These are phyloP conservation scores for Astrothelium macrocarpum DNA, from an alignment of 495 filamentous ascomycete species.

Conservation along the genomic window DNA sequence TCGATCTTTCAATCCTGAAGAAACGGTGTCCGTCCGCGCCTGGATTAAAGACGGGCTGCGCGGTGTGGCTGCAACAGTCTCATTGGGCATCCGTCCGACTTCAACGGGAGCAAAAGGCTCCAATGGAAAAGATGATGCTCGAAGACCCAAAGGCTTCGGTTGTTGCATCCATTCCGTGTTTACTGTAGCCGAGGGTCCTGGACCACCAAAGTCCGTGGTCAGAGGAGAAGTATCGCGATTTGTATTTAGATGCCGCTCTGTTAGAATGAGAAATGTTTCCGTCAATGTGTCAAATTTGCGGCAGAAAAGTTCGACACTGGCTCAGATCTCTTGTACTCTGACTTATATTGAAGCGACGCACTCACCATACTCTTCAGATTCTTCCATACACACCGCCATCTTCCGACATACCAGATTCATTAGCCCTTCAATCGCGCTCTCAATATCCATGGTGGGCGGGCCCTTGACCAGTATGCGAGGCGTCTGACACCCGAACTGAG, in stretches of 20 bases:
- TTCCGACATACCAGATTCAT: neutral
- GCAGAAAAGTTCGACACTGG: too few relatives aligned
- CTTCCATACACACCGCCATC: neutral
- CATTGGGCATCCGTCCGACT: neutral
- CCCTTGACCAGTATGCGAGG: neutral
- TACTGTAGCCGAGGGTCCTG: neutral
- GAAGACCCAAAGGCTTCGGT: neutral
- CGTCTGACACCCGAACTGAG: neutral
- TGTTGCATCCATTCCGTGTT: neutral
- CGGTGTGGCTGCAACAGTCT: too few relatives aligned
- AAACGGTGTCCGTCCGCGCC: too few relatives aligned
- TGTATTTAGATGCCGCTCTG: too few relatives aligned
- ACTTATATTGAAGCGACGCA: neutral
- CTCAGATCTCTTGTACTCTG: too few relatives aligned
- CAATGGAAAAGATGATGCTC: neutral
- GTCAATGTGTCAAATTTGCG: too few relatives aligned
- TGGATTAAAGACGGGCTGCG: too few relatives aligned
- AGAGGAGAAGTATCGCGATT: neutral
- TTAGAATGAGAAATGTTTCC: too few relatives aligned
- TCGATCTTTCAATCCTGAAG: too few relatives aligned
- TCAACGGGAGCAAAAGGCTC: neutral
- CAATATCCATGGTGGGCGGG: neutral
- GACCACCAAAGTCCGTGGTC: neutral
- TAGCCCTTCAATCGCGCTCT: neutral
- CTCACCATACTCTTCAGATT: neutral